Evolutionary conservation across 768 basidiomycete species (phyloP), one percentile per base, ranked within the genome.

Genomic region (Tricholoma terreum): DNA sequence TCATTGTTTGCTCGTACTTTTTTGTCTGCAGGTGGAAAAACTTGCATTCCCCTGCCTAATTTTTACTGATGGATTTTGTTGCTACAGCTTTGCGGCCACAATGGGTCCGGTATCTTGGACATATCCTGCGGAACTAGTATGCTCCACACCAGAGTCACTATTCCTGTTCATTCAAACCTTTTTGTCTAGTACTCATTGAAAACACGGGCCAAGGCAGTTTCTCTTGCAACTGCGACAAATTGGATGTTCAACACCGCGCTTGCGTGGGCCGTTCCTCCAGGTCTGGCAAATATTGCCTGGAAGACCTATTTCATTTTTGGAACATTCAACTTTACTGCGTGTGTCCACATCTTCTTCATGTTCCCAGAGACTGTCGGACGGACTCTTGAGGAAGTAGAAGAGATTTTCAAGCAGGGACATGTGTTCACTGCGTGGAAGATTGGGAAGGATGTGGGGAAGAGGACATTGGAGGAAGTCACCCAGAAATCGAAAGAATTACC

Each of bases 271-370:
- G 87, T 89, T 1, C 90, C 90, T 1, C 87, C 89, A 0, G 83
- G 81, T 6, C 80, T 91, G 49, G 69, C 80, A 27, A 76, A 61
- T 61, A 89, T 91, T 58, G 87, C 85, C 14, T 87, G 84, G 80
- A 86, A 83, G 72, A 90, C 77, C 2, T 90, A 89, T 71, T 89
- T 89, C 71, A 84, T 90, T 69, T 89, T 90, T 66, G 87, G 85
- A 8, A 72, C 86, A 9, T 89, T 89, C 81, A 88, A 89, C 76
- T 84, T 87, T 57, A 83, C 84, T 1, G 85, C 84, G 1, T 85
- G 80, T 67, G 72, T 89, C 52, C 88, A 90, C 63, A 75, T 90
- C 58, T 75, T 86, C 65, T 90, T 91, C 80, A 86, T 86, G 79
- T 91, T 82, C 79, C 90, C 89, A 11, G 90, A 91, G 71, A 89